Conservation (phyloP, 208 protist genomes). For the Leishmania amazonensis region DNA sequence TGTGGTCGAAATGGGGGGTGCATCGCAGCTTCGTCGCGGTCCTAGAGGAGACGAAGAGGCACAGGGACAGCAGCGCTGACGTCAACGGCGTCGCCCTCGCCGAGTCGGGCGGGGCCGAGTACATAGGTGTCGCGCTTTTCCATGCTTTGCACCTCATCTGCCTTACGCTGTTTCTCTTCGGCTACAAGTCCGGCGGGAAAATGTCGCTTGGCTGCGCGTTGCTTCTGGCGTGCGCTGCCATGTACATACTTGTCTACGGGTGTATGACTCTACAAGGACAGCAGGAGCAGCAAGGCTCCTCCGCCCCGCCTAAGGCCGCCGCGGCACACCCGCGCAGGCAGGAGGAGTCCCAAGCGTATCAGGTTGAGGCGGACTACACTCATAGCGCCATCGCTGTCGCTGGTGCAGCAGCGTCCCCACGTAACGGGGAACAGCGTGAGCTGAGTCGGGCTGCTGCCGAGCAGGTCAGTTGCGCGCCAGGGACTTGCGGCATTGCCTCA, state of each 20-base stretch:
- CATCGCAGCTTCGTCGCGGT: conserved; percentile 11
- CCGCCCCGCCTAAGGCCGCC: background rate
- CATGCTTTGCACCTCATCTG: conserved; percentile 12
- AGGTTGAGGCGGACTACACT: conserved; percentile 13
- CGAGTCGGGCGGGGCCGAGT: conserved; percentile 30
- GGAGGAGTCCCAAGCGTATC: conserved; percentile 13
- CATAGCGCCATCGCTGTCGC: conserved; percentile 10
- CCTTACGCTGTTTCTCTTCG: conserved; percentile 18
- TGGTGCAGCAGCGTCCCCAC: background rate
- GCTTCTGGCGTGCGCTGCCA: conserved; percentile 25
- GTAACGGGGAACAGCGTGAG: background rate
- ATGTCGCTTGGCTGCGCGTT: conserved; percentile 36
- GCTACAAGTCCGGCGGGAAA: conserved; percentile 3
- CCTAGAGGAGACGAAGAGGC: conserved; percentile 6
- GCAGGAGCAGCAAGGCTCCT: conserved; percentile 10
- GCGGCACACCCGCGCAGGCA: conserved; percentile 5
- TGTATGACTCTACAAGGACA: conserved; percentile 15
- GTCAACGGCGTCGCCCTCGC: conserved; percentile 19
- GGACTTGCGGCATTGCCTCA: conserved; percentile 11
- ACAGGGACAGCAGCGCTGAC: conserved; percentile 2
- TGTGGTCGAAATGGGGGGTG: conserved; percentile 20
- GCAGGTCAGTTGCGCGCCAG: background rate
- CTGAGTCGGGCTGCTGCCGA: conserved; percentile 14
- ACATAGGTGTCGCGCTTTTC: conserved; percentile 23
- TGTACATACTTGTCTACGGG: conserved; percentile 45